Evolutionary conservation across 345 rosid species (phyloP).

Genomic region (Euclidium syriacum): DNA sequence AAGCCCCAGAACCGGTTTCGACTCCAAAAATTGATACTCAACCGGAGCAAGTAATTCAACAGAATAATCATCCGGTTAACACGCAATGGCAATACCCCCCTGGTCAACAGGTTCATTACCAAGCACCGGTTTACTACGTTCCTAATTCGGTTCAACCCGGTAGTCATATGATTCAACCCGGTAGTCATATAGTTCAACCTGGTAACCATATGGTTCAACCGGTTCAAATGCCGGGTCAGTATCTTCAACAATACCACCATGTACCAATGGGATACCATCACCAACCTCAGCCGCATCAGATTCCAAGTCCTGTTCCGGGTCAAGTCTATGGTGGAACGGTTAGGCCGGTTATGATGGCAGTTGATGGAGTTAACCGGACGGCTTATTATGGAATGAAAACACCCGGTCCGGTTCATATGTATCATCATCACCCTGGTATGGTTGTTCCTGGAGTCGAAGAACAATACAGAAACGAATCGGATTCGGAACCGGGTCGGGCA

Average conservation of each 20-base stretch:
- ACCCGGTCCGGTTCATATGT: conserved; percentile 45
- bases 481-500: conserved; percentile 40
- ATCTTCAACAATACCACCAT: conserved; percentile 58
- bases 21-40: conserved; percentile 22
- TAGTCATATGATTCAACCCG: conserved; percentile 44
- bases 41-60: conserved; percentile 37
- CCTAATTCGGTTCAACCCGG: conserved; percentile 44
- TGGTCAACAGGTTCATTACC: conserved; percentile 43
- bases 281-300: conserved; percentile 40
- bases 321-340: conserved; percentile 52
- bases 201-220: conserved; percentile 49
- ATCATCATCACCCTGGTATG: conserved; percentile 44
- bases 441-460: conserved; percentile 59
- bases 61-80: conserved; percentile 40
- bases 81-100: conserved; percentile 53
- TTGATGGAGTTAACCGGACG: conserved; percentile 51
- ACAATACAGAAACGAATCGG: conserved; percentile 37
- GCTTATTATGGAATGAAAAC: conserved; percentile 59
- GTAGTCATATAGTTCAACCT: conserved; percentile 36
- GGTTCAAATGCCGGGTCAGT: conserved; percentile 42
- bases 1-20: conserved; percentile 33
- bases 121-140: conserved; percentile 62
- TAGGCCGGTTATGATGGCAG: conserved; percentile 40
- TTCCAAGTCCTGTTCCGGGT: conserved; percentile 43
- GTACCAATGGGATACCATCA: conserved; percentile 63